Evolutionary conservation across 2,329 filamentous ascomycete genomes (phyloP).

Genomic region (Arthrobotrys musiformis): DNA sequence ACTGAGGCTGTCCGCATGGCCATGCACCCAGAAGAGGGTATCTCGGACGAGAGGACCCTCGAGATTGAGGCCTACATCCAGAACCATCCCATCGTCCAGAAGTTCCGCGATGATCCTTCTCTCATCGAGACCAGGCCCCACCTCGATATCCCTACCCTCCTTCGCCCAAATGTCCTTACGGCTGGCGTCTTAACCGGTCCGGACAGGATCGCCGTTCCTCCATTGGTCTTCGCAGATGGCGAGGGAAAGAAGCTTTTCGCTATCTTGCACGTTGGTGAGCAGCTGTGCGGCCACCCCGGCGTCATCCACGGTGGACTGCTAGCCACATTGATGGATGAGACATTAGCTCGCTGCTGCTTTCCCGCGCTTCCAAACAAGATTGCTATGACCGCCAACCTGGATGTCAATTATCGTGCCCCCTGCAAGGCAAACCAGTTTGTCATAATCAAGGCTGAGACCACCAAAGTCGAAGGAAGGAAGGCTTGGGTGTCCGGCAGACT

Average conservation of each 20-base stretch:
- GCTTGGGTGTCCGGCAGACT: slow-evolving; percentile 91
- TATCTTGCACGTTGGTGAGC: slow-evolving; percentile 79
- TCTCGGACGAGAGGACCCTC: slow-evolving; percentile 67
- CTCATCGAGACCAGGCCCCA: slow-evolving; percentile 84
- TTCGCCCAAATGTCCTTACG: slow-evolving; percentile 81
- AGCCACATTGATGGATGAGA: slow-evolving; percentile 93
- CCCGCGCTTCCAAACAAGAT: slow-evolving; percentile 85
- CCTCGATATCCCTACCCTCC: slow-evolving; percentile 79
- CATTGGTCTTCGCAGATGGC: slow-evolving; percentile 78
- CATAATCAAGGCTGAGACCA: slow-evolving; percentile 81
- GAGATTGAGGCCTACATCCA: slow-evolving; percentile 79
- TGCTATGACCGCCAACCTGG: slow-evolving; percentile 86
- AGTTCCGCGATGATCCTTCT: slow-evolving; percentile 73
- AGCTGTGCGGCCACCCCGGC: slow-evolving; percentile 87
- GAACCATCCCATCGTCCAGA: slow-evolving; percentile 77
- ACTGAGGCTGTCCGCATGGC: slow-evolving; percentile 44
- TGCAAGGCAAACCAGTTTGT: slow-evolving; percentile 79
- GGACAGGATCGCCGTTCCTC: slow-evolving; percentile 81
- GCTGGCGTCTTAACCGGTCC: slow-evolving; percentile 80
- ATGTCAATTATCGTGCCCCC: slow-evolving; percentile 82
- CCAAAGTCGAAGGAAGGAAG: slow-evolving; percentile 89
- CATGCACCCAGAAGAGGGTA: slow-evolving; percentile 38
- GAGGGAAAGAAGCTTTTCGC: slow-evolving; percentile 76
- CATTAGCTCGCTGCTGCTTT: slow-evolving; percentile 87
- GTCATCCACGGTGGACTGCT: slow-evolving; percentile 91